Conservation (phyloP, 352 stramenopile genomes). For the Phytopythium chamaehyphon region DNA sequence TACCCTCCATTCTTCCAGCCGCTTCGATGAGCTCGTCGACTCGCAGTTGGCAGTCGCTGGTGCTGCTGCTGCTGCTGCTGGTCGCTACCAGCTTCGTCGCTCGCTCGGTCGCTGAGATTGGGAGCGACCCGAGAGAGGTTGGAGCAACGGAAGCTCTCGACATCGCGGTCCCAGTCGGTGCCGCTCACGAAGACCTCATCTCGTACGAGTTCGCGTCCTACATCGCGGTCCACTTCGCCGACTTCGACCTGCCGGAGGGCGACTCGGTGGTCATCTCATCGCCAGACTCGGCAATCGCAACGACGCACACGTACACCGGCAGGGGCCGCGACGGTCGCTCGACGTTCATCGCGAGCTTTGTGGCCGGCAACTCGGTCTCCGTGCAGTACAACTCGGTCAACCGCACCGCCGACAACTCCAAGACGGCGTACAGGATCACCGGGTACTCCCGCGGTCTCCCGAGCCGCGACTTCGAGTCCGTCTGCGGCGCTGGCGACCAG, state of each 20-base stretch:
- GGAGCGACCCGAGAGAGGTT: slow-evolving; percentile 12
- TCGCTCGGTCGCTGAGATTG: background rate
- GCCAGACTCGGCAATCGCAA: slow-evolving; percentile 15
- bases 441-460: slow-evolving; percentile 44
- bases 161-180: slow-evolving; percentile 18
- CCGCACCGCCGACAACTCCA: slow-evolving; percentile 43
- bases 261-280: slow-evolving; percentile 48
- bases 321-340: slow-evolving; percentile 26
- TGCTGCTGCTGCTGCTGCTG: background rate
- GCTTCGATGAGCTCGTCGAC: too few species aligned
- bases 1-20: too few species aligned
- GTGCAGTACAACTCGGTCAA: slow-evolving; percentile 37
- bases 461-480: slow-evolving; percentile 22
- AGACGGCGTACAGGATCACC: slow-evolving; percentile 22
- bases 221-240: slow-evolving; percentile 48
- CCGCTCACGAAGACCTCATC: slow-evolving; percentile 29
- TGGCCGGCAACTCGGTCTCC: slow-evolving; percentile 34
- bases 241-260: slow-evolving; percentile 44
- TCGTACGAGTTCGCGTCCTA: slow-evolving; percentile 46
- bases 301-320: slow-evolving; percentile 30
- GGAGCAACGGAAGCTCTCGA: slow-evolving; percentile 28
- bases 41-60: background rate
- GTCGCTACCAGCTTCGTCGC: too few species aligned
- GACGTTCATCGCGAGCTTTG: slow-evolving; percentile 42
- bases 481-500: slow-evolving; percentile 50